These are phyloP conservation scores for Agarophyton chilense DNA, from an alignment of 23 red algal species.

Conservation along the genomic window DNA sequence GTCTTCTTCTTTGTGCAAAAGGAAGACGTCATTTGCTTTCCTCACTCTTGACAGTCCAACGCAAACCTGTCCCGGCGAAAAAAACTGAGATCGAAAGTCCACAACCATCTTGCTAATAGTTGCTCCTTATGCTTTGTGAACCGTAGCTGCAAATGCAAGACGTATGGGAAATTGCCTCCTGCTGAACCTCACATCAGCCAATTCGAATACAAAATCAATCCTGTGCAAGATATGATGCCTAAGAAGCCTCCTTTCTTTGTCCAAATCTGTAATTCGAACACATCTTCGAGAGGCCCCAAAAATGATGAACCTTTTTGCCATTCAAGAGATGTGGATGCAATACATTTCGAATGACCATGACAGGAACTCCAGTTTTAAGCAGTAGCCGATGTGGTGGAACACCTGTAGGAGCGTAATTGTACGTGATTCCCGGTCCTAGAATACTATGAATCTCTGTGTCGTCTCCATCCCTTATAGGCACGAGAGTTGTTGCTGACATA, in stretches of 20 bases:
- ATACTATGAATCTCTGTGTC: neutral
- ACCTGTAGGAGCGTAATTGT: conserved; percentile 31
- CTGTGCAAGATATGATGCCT: too few relatives aligned
- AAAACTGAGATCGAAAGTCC: too few relatives aligned
- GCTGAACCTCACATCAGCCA: neutral
- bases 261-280: neutral
- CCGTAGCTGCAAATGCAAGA: too few relatives aligned
- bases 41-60: too few relatives aligned
- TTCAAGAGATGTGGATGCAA: too few relatives aligned
- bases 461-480: neutral
- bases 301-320: conserved; percentile 4
- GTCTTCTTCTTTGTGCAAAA: too few relatives aligned
- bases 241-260: neutral
- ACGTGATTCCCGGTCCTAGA: neutral
- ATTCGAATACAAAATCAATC: conserved; percentile 25
- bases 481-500: neutral
- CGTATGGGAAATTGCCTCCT: too few relatives aligned
- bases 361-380: conserved; percentile 15
- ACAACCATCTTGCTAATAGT: too few relatives aligned
- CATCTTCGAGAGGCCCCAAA: neutral
- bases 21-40: too few relatives aligned
- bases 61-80: too few relatives aligned
- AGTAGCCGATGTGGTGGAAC: neutral
- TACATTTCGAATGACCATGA: too few relatives aligned
- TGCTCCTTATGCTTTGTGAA: too few relatives aligned